Base-by-base conservation (phyloP, 768 basidiomycete species). In the Mycena kentingensis region DNA sequence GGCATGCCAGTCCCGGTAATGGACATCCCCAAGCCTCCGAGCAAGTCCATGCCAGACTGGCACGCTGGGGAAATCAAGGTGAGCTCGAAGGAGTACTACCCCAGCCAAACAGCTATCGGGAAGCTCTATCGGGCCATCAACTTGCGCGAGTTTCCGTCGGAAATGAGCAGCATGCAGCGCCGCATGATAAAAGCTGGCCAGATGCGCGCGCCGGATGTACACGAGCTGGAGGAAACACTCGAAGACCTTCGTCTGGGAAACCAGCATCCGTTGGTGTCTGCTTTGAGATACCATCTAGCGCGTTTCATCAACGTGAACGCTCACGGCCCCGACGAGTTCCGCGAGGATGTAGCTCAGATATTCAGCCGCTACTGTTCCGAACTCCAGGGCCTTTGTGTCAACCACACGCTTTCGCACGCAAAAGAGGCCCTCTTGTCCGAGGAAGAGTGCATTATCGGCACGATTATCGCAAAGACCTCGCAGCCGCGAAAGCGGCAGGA, bases 391-490 rank as follows among this genome's bases (percentile, higher is more conserved):
- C 77, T 83, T 15, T 83, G 82, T 54, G 61, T 68, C 26, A 64
- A 69, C 15, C 70, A 80, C 63, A 76, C 77, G 2, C 67, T 85
- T 0, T 80, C 77, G 2, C 68, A 71, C 44, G 59, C 63, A n/a
- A 72, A 70, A 25, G 67, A 65, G 3, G 69, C 73, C 1, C 69
- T 71, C 46, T 68, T 87, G 2, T 78, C 78, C 10, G 85, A 88
- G 60, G 84, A 81, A 61, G 87, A 87, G 63, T 83, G 78, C 0
- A 67, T 84, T 2, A 65, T 87, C 16, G 87, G 87, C 0, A 86
- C 85, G 0, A 88, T 88, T 52, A 70, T 79, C 0, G 83, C 84
- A 18, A 83, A 84, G 52, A 80, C 74, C 12, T 79, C 83, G 0
- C 82, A 87, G 58, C 77, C 78, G 12, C 73, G 81, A 8, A 74